Base-by-base conservation (phyloP, 495 filamentous ascomycete species). In the Aspergillus indologenus region DNA sequence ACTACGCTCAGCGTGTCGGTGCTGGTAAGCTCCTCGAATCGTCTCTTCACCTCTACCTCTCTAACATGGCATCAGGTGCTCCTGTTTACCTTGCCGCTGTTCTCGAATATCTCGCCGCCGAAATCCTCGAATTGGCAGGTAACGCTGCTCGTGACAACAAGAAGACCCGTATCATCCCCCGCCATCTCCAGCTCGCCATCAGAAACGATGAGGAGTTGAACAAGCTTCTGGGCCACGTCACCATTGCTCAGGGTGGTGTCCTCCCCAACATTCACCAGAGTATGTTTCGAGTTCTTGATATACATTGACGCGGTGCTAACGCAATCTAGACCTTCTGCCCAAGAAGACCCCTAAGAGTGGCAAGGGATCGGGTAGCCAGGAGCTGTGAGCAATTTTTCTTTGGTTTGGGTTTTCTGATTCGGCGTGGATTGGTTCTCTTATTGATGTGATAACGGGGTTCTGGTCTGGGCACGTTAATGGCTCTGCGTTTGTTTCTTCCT, bases 1-100 rank as follows among this genome's bases (percentile, higher is more conserved):
- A 98, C 90, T 98, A 98, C 71, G 94, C 94, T 70, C 94, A 98
- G 84, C 95, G 94, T 87, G 95, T 96, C 73, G 94, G 92, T 93
- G 92, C 92, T 72, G 88, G 91, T 86, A 69, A 72, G 81, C 12
- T 40, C 75, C 58, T 60, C 17, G 17, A 24, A 15, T 1, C 5
- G n/a, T 19, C 17, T 15, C 15, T 34, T 59, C 56, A 17, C 14
- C 18, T 44, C 58, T 59, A 20, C 68, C 4, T 29, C 26, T 29
- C 26, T 80, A 66, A 81, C 68, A 57, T 52, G 54, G 57, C 58
- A 61, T 53, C 65, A 84, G 82, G 92, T 85, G 94, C 94, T 66
- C 94, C 94, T 63, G 94, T 98, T 71, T 98, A 98, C 73, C 89
- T 98, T 65, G 94, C 94, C 63, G 94, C 94, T 54, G 94, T 98